Evolutionary conservation across 345 rosid species (phyloP), one percentile per base, ranked within the genome.

Genomic region (Citrus inodora): DNA sequence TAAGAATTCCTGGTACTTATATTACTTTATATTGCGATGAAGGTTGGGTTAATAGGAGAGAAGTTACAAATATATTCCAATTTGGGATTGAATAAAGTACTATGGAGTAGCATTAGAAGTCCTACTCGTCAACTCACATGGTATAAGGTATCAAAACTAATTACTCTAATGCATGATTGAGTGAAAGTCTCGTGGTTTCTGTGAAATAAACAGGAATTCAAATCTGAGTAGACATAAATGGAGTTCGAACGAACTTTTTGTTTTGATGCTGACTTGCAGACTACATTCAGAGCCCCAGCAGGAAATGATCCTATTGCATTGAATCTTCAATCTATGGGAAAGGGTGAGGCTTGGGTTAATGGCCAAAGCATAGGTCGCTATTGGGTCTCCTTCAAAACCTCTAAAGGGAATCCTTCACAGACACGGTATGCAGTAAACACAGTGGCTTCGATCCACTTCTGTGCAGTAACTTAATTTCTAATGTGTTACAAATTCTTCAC

Each of bases 301-400:
- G 87, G 88, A 61, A 71, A 80, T 63, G 93, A 83, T 75, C 90
- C 92, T 28, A 62, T 88, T 14, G 90, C 87, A 40, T 37, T 91
- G 73, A 85, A 91, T 86, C 88, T 88, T 53, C 77, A 78, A 24
- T 85, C 92, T 61, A 88, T 91, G 93, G 91, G 93, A 72, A 90
- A 91, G 80, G 93, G 93, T 6, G 90, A 91, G 83, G 90, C 81
- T 73, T 91, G 92, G 93, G 85, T 91, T 51, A 89, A 91, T 14
- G 90, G 93, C 35, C 81, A 82, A 65, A 87, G 92, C 79, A 90
- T 91, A 33, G 92, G 92, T 67, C 85, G 95, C 56, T 88, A 85
- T 74, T 89, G 93, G 95, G 82, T 86, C 67, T 91, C 93, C 33
- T 78, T 87, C 69, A 87, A 42, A 40, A 88, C 89, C 27, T 37